Conservation (phyloP, 768 basidiomycete species). For the Russula griseocarnosa region DNA sequence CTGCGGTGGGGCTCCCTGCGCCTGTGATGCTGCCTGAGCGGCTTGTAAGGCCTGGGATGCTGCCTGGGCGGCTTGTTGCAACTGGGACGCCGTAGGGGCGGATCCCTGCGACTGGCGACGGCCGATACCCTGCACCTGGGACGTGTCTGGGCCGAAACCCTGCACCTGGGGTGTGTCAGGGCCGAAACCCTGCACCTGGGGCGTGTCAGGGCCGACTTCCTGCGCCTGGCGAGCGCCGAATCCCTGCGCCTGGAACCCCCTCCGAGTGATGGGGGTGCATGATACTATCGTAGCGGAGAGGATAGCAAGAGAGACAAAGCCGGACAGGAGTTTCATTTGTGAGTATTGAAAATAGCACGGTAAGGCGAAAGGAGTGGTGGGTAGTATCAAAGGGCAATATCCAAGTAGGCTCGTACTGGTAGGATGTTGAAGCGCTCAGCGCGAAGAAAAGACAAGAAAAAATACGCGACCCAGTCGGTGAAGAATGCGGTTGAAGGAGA, state of each 20-base stretch:
- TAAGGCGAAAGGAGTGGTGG: neutral
- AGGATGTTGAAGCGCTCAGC: slow-evolving; percentile 15
- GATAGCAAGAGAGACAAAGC: slow-evolving; percentile 10
- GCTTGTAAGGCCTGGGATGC: too few relatives aligned
- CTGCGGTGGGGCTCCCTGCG: too few relatives aligned
- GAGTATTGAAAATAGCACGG: neutral
- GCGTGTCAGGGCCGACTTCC: too few relatives aligned
- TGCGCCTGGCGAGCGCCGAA: too few relatives aligned
- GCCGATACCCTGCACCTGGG: too few relatives aligned
- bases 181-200: too few relatives aligned
- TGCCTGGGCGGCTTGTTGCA: too few relatives aligned
- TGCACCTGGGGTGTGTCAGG: too few relatives aligned
- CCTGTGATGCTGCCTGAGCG: too few relatives aligned
- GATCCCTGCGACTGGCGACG: too few relatives aligned
- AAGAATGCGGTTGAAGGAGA: slow-evolving; percentile 8
- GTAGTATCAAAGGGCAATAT: neutral
- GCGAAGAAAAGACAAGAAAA: slow-evolving; percentile 12
- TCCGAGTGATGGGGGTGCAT: slow-evolving; percentile 12
- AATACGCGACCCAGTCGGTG: slow-evolving; percentile 24
- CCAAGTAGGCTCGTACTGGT: slow-evolving; percentile 6
- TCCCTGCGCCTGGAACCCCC: slow-evolving; percentile 48
- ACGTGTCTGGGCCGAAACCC: too few relatives aligned
- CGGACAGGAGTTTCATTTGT: slow-evolving; percentile 20
- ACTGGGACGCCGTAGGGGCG: too few relatives aligned
- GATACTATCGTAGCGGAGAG: slow-evolving; percentile 8